Percentiles rank a stretch among this genome's conserved stretches.
Conservation (phyloP, 2,329 filamentous ascomycete genomes). For the Colletotrichum lupini region DNA sequence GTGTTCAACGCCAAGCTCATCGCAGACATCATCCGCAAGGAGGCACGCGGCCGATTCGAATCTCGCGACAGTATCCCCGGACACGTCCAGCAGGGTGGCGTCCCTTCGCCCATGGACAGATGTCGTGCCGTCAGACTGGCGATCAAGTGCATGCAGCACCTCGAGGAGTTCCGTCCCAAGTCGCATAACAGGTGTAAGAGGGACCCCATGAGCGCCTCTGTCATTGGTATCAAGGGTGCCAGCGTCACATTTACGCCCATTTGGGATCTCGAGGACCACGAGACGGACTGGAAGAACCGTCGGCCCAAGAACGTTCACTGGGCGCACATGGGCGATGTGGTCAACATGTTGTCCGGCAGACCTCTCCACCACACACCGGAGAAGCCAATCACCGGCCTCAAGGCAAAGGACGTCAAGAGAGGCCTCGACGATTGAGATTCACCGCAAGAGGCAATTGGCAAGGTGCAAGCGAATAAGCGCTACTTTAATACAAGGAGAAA, state of each 20-base stretch:
- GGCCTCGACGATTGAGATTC: conserved; percentile 46
- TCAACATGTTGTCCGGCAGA: conserved; percentile 85
- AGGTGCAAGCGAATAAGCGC: not conserved
- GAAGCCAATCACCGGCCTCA: conserved; percentile 59
- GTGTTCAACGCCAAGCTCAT: conserved; percentile 95
- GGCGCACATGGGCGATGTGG: conserved; percentile 81
- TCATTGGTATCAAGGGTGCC: conserved; percentile 94
- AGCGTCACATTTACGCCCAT: conserved; percentile 89
- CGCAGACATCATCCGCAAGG: conserved; percentile 94
- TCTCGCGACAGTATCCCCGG: conserved; percentile 91
- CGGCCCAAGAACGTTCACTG: conserved; percentile 88
- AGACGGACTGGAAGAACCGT: conserved; percentile 94
- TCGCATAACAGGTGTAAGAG: conserved; percentile 74
- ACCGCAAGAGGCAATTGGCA: too few species aligned
- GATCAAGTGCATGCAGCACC: conserved; percentile 92
- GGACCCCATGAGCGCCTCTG: conserved; percentile 78
- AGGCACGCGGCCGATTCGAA: conserved; percentile 92
- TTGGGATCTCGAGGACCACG: conserved; percentile 80
- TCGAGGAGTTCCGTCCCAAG: conserved; percentile 80
- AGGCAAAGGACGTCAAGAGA: conserved; percentile 71
- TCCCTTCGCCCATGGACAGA: conserved; percentile 95
- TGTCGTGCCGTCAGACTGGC: conserved; percentile 91
- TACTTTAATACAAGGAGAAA: conserved; percentile 11
- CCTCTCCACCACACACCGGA: conserved; percentile 64
- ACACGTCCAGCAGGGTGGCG: conserved; percentile 94